A percentile compares a stretch with the other conserved stretches of the same genome.
phyloP scores from a whole-genome alignment of 2,329 filamentous ascomycete species.

The Apiospora sp. region DNA sequence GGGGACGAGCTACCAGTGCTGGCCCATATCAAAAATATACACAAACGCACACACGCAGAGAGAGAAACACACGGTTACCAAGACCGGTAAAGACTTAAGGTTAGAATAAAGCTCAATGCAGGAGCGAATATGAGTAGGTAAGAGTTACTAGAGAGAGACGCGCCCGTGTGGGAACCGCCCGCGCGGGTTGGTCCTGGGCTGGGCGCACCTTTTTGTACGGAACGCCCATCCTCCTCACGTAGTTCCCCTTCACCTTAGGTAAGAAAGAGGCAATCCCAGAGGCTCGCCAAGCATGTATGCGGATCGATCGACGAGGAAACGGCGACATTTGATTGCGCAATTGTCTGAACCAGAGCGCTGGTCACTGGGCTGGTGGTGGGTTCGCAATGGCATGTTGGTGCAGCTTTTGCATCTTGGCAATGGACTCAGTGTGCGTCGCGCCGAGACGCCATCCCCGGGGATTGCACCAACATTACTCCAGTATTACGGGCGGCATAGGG shows the following conservation, averaged over 20 bases:
- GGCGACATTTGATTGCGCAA: not conserved
- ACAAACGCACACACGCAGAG: too few relatives aligned
- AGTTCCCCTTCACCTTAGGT: not conserved
- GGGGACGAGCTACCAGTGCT: not conserved
- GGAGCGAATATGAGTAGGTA: not conserved
- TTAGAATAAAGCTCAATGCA: slow-evolving; percentile 3
- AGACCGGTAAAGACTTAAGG: slow-evolving; percentile 1
- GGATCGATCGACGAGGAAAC: not conserved
- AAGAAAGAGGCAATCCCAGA: slow-evolving; percentile 5
- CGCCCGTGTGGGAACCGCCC: slow-evolving; percentile 1
- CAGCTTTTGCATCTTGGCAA: not conserved
- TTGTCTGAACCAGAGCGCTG: not conserved
- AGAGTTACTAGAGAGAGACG: slow-evolving; percentile 13
- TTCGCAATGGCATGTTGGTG: slow-evolving; percentile 1
- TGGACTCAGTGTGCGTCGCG: slow-evolving; percentile 2
- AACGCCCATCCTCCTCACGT: not conserved
- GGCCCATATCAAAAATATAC: not conserved
- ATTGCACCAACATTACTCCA: slow-evolving; percentile 2
- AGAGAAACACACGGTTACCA: not conserved
- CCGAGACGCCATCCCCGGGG: not conserved
- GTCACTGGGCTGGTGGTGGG: not conserved
- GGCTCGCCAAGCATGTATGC: not conserved
- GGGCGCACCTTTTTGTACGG: slow-evolving; percentile 14
- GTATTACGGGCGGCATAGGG: not conserved
- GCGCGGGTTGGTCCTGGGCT: slow-evolving; percentile 2